Base-by-base conservation (phyloP, 129 eudicot species). In the Cynara cardunculus region DNA sequence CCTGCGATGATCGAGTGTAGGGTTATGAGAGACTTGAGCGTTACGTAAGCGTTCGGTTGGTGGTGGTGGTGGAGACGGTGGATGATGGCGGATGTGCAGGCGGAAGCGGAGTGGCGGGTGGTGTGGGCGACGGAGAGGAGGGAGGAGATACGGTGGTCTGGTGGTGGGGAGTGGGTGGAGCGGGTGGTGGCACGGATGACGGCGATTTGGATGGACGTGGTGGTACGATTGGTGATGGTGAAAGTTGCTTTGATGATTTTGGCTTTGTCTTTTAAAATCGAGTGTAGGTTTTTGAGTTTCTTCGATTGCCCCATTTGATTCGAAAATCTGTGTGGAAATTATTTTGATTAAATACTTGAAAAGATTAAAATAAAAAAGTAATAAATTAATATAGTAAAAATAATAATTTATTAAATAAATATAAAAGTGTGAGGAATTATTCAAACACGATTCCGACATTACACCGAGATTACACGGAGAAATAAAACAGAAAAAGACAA, bases 131-230 rank as follows among this genome's bases (percentile, higher is more conserved):
- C 84, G 34, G 83, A 70, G 59, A 88, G 84, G 80, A 91, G 78
- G 82, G 89, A 75, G 62, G 81, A 81, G 69, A 92, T 69, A 8
- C 73, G 87, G 82, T 89, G 80, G 25, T 87, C 86, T 5, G 76
- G 87, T 14, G 97, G 94, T 0, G 89, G 87, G 14, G 83, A 26
- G 53, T 64, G 35, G 84, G 89, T 26, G 65, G 77, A 62, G 49
- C 87, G 86, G 2, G 92, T 84, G 82, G 97, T 92, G 85, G 91
- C 89, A 6, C 88, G 91, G 64, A 92, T 78, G 86, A 89, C 87
- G 56, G 89, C 85, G 44, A 86, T 75, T 56, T 80, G 89, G 79
- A 92, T 78, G 49, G 84, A 72, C 14, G 92, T 31, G n/a, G 86
- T 72, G 25, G 83, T 80, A 72, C 84, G 89, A 14, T 81, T 83